Conservation (phyloP, 306 rosid species). For the Cucurbita ficifolia region DNA sequence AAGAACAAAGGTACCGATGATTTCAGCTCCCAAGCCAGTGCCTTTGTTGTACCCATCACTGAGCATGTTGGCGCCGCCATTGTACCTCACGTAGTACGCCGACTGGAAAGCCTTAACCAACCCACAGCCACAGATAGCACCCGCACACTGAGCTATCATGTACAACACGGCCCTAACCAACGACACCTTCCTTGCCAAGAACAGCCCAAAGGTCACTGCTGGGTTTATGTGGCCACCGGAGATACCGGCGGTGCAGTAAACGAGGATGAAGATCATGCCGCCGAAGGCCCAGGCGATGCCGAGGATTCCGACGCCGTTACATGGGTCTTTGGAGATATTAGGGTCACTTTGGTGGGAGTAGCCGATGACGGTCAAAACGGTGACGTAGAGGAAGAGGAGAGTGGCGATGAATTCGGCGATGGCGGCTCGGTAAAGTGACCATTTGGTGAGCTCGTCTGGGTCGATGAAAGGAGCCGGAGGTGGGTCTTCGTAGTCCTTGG, state of each 20-base stretch:
- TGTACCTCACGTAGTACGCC: conserved; percentile 27
- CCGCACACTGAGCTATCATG: conserved; percentile 56
- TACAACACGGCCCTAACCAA: conserved; percentile 53
- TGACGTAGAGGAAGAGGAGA: conserved; percentile 74
- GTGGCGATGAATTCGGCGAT: conserved; percentile 92
- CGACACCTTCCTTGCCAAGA: conserved; percentile 65
- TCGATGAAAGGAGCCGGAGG: conserved; percentile 71
- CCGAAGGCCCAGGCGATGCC: conserved; percentile 99
- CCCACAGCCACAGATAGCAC: conserved; percentile 70
- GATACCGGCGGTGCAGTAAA: conserved; percentile 98
- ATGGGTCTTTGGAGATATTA: neutral
- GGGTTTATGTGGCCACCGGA: conserved; percentile 96
- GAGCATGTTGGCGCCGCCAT: conserved; percentile 48
- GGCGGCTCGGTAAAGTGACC: conserved; percentile 77
- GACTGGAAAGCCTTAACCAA: conserved; percentile 70
- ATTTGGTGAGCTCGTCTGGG: conserved; percentile 38
- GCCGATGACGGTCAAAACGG: conserved; percentile 75
- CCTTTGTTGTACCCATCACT: conserved; percentile 55
- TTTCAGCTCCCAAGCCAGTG: conserved; percentile 78
- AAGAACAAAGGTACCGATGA: conserved; percentile 87
- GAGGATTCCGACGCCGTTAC: conserved; percentile 67
- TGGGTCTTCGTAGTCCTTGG: conserved; percentile 78
- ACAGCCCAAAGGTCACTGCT: conserved; percentile 77
- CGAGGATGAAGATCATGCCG: conserved; percentile 95
- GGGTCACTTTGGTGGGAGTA: conserved; percentile 30